A percentile compares a stretch with the other conserved stretches of the same genome.
Conservation (phyloP, 1,139 yeast genomes). For the Kazachstania sp. region DNA sequence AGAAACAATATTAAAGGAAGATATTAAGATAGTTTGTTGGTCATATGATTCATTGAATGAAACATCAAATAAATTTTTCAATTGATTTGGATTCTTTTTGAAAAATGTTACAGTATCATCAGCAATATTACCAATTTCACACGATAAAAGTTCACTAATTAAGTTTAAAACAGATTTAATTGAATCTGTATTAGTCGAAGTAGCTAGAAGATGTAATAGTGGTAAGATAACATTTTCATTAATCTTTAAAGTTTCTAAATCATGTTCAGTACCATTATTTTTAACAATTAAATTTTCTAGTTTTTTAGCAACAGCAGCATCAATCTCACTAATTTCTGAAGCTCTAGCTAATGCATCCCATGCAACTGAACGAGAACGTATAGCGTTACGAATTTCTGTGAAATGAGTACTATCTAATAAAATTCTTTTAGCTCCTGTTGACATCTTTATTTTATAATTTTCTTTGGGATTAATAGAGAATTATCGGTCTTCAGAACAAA, state of each 20-base stretch:
- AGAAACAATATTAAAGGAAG: slow-evolving; percentile 29
- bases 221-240: slow-evolving; percentile 18
- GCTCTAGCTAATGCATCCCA: slow-evolving; percentile 90
- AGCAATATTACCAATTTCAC: slow-evolving; percentile 26
- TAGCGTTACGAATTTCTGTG: slow-evolving; percentile 64
- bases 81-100: slow-evolving; percentile 30
- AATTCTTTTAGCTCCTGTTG: slow-evolving; percentile 11
- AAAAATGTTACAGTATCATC: slow-evolving; percentile 41
- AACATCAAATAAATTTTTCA: slow-evolving; percentile 29
- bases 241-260: slow-evolving; percentile 24
- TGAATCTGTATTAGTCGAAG: slow-evolving; percentile 41
- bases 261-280: slow-evolving; percentile 6
- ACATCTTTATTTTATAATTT: not conserved
- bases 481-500: not conserved
- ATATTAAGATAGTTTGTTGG: slow-evolving; percentile 23
- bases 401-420: slow-evolving; percentile 53
- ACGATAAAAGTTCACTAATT: slow-evolving; percentile 48
- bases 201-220: slow-evolving; percentile 24
- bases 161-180: slow-evolving; percentile 65
- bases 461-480: not conserved
- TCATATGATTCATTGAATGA: slow-evolving; percentile 20
- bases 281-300: slow-evolving; percentile 24
- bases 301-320: slow-evolving; percentile 26
- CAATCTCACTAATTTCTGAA: slow-evolving; percentile 41
- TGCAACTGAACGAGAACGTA: slow-evolving; percentile 76